Base-by-base conservation (phyloP, 1,284 basidiomycete species). In the Rhizoctonia solani region DNA sequence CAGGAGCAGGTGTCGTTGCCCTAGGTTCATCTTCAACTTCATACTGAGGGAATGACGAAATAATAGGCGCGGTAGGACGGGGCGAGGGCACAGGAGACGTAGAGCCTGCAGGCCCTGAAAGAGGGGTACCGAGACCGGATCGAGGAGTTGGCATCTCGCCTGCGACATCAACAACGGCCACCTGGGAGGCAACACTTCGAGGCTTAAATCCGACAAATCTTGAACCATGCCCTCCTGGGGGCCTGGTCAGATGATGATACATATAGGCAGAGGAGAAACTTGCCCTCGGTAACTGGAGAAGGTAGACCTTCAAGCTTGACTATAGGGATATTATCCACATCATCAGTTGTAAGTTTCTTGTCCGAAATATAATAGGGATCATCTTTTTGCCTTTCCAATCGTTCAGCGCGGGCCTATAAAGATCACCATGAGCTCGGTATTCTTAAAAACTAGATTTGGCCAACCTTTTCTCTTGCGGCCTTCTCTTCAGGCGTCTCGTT, bases 331-430 rank as follows among this genome's bases (percentile, higher is more conserved):
- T 85, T 82, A 72, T 94, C 93, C 13, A 96, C 73, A 73, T 95
- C 91, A 27, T 75, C 74, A 16, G 63, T 68, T 13, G 68, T 23
- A 54, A 75, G 72, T 65, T 77, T 80, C 50, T 78, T 74, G 67
- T 90, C 89, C 41, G 85, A 82, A 69, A 95, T 87, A 74, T 95
- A 95, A 77, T 93, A 95, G 8, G 93, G 93, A 75, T 95, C 92
- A 71, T 92, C 90, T 55, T 84, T 84, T 71, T 87, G 80, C 72
- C 88, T 84, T 69, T 89, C 91, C 54, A 87, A 76, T 44, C 90
- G 81, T 71, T 89, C 90, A 21, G 86, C 87, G 74, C 85, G 88
- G 54, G 87, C 81, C 93, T 95, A 72, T 19, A 13, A 54, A 23
- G 9, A 11, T 21, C 19, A 52, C 23, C 42, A 21, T 56, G 13